Conservation (phyloP, 1,284 basidiomycete species). For the Trichosporon coremiiforme region DNA sequence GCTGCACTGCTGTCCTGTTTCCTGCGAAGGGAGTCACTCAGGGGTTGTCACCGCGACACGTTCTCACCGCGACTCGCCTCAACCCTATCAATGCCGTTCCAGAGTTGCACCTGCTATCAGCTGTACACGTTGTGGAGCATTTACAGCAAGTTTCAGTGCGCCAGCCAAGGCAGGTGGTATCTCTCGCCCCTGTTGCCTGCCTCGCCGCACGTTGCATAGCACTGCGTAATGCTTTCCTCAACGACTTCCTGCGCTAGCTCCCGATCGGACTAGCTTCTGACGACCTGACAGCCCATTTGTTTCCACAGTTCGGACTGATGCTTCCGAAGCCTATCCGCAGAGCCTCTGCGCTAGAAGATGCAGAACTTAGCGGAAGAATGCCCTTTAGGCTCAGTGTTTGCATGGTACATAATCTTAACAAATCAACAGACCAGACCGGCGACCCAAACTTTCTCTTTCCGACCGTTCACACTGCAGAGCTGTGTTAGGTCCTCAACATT, state of each 20-base stretch:
- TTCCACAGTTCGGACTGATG: no score
- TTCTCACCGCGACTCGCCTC: background rate
- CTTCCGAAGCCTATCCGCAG: no score
- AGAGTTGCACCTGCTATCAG: background rate
- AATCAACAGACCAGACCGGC: background rate
- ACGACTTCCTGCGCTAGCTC: no score
- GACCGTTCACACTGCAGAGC: background rate
- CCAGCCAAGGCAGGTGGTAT: background rate
- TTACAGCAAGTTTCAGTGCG: no score
- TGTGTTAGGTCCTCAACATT: background rate
- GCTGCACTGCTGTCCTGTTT: background rate
- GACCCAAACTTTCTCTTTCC: background rate
- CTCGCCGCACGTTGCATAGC: no score
- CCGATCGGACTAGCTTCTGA: no score
- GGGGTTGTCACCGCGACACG: constrained; percentile 9
- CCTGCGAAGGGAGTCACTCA: background rate
- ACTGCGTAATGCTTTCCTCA: no score
- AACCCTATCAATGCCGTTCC: background rate
- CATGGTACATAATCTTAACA: constrained; percentile 1
- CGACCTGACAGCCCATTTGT: no score
- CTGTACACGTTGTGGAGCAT: background rate
- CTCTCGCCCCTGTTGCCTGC: no score
- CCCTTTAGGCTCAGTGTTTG: background rate
- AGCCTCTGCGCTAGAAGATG: background rate
- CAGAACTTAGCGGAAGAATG: background rate